These are phyloP conservation scores for Xylariaceae sp. DNA, from an alignment of 2,329 filamentous ascomycete species.

Conservation along the genomic window DNA sequence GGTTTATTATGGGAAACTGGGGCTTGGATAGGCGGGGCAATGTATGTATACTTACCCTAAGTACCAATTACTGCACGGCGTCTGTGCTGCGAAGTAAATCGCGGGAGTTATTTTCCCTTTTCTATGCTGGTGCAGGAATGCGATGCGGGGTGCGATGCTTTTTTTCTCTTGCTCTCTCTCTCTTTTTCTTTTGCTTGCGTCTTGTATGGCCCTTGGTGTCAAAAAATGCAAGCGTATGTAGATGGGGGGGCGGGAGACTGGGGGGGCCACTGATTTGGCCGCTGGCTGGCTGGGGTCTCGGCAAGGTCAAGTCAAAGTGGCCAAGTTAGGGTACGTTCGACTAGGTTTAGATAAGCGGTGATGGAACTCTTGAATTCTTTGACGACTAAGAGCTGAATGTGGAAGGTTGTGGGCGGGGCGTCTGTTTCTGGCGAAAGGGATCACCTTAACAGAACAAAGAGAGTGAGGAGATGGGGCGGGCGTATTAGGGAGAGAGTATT, in stretches of 20 bases:
- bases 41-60: conserved; percentile 27
- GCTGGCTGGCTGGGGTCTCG: conserved; percentile 18
- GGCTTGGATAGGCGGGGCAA: conserved; percentile 30
- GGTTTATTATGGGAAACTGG: conserved; percentile 24
- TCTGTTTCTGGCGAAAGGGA: conserved; percentile 16
- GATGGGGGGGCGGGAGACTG: conserved; percentile 21
- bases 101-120: conserved; percentile 4
- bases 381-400: conserved; percentile 17
- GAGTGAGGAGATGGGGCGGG: conserved; percentile 29
- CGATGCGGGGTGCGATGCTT: conserved; percentile 20
- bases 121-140: not conserved
- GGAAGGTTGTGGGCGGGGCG: conserved; percentile 9
- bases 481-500: conserved; percentile 21
- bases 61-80: conserved; percentile 25
- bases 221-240: conserved; percentile 18
- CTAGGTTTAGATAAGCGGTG: conserved; percentile 30
- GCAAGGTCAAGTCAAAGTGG: conserved; percentile 9
- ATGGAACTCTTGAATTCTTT: conserved; percentile 22
- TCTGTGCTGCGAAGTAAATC: conserved; percentile 24
- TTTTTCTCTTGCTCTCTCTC: conserved; percentile 19
- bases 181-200: conserved; percentile 24
- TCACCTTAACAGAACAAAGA: conserved; percentile 12
- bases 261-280: conserved; percentile 17
- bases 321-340: conserved; percentile 17
- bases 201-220: conserved; percentile 23